Base-by-base conservation (phyloP, 192 early-diverging fungal genomes). In the Coemansia aciculifera region DNA sequence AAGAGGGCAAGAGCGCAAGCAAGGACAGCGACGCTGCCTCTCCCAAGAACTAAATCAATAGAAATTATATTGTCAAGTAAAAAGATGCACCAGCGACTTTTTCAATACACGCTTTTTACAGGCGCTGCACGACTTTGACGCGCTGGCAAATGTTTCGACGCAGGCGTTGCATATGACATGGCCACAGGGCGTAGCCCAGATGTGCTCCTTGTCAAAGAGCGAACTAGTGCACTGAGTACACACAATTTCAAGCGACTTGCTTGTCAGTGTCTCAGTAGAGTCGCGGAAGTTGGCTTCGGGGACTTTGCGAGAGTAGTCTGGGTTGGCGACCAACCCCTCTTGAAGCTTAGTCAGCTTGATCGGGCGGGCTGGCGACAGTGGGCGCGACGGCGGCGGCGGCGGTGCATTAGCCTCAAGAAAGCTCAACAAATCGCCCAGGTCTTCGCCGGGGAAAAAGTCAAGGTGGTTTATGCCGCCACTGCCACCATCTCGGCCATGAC, bases 161-260 rank as follows among this genome's bases (percentile, higher is more conserved):
- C 81, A 84, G 23, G 49, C 12, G 43, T 66, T 78, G 69, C 81
- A 84, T 19, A 84, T 31, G 29, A 78, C 54, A 43, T 84, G 81
- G 52, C 81, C 81, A 29, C 81, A 84, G 27, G 67, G 11, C 11
- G 81, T 67, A 1, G 81, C 81, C 81, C 81, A 84, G 51, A 70
- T 56, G 13, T 77, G 69, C 34, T 75, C 69, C 37, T 68, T 67
- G 40, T 75, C 81, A 23, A 49, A 73, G 39, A 84, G 60, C 39
- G 73, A 43, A 5, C 39, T 44, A 0, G 54, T 34, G 62, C 81
- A 83, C 23, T 67, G 63, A 10, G 67, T 56, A 32, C 81, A 83
- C 29, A 83, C 76, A 15, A 83, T 75, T 56, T 78, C 71, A 19
- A 75, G 39, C 8, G 66, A 17, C 1, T 64, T 67, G 11, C 38